Evolutionary conservation across 352 stramenopile genomes (phyloP), one percentile per base, ranked within the genome.

Genomic region (Phytophthora lateralis): DNA sequence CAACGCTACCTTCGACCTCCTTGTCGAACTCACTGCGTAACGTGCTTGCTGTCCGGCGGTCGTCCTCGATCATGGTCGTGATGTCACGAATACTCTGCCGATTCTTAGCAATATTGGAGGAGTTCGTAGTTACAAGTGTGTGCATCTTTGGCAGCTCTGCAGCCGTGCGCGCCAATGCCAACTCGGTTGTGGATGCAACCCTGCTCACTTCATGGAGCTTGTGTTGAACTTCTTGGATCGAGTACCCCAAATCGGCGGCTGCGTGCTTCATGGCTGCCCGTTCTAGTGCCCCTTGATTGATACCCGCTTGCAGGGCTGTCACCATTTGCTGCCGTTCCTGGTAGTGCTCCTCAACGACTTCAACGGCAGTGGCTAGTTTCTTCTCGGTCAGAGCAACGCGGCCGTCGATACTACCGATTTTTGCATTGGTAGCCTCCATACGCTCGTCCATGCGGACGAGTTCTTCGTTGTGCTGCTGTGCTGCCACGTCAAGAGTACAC

Each of bases 131-230:
- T 20, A 76, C 65, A 0, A 83, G 64, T 8, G 61, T 59, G 20
- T 85, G 69, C 6, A 89, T 53, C 44, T 89, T 88, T 7, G 72
- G 68, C 17, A 90, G 65, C 55, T 90, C 81, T 1, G 73, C 61
- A 0, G 70, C 72, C 1, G 78, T 78, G 1, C 76, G 77, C 10
- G 51, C 55, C 15, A 88, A 62, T 20, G 66, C 70, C 15, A 76
- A 21, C 15, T 88, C 75, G 0, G 75, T 85, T 3, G 73, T 76
- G 4, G 69, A 45, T 5, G 72, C 69, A 46, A 76, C 46, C 27
- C 83, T 83, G 42, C 32, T 55, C 27, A 90, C 70, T 14, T 82
- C 76, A 11, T 63, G 61, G 14, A 90, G 42, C 24, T 71, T 78
- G 27, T 80, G 78, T 55, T 86, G 76, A 0, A 70, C 48, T 50